These are phyloP conservation scores for Geum urbanum DNA, from an alignment of 306 rosid genomes.

Conservation along the genomic window DNA sequence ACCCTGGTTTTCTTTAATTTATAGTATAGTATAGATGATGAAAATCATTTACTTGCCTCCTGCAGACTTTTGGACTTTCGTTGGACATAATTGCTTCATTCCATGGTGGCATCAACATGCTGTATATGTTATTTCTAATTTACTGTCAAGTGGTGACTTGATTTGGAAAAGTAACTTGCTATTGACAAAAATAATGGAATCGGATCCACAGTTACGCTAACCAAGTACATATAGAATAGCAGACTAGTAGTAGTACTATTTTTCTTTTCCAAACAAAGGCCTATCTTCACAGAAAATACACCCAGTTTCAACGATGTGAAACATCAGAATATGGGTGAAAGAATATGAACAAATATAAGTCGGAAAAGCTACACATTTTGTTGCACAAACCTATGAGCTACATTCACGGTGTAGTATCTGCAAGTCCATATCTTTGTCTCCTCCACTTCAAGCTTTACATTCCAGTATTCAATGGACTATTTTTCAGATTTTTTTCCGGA, in stretches of 20 bases:
- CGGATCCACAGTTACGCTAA: too few species aligned
- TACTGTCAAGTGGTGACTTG: too few species aligned
- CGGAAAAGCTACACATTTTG: background rate
- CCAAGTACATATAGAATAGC: too few species aligned
- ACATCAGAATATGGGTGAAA: background rate
- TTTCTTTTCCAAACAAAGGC: background rate
- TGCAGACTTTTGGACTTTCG: too few species aligned
- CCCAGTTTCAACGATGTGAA: background rate
- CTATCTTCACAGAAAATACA: slow-evolving; percentile 1
- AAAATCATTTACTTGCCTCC: too few species aligned
- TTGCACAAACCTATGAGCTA: background rate
- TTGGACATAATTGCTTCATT: too few species aligned
- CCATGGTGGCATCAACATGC: too few species aligned
- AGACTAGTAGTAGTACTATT: background rate
- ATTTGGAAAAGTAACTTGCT: too few species aligned
- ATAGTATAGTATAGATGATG: too few species aligned
- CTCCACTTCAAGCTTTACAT: background rate
- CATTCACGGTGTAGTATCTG: background rate
- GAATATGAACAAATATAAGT: background rate
- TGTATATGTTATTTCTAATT: too few species aligned
- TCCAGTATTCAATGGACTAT: background rate
- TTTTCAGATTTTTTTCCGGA: background rate
- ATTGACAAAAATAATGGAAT: too few species aligned
- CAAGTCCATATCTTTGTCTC: background rate
- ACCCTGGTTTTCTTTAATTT: too few species aligned